These are phyloP conservation scores for Colletotrichum theobromicola DNA, from an alignment of 2,329 filamentous ascomycete species.

Conservation along the genomic window DNA sequence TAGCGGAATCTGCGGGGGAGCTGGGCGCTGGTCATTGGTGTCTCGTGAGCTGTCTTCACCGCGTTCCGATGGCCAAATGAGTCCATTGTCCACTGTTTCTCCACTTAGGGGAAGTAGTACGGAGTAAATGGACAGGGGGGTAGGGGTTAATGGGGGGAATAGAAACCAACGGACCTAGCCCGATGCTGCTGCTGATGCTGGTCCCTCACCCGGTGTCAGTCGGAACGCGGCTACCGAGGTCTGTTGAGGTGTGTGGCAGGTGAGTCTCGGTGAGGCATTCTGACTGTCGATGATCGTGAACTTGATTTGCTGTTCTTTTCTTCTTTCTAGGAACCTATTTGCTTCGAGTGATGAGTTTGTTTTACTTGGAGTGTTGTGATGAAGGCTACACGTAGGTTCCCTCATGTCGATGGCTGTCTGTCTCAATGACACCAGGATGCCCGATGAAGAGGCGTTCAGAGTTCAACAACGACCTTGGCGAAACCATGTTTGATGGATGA, in stretches of 20 bases:
- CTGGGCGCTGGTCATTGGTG: neutral
- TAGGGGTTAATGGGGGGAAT: neutral
- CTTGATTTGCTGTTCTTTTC: rapidly evolving
- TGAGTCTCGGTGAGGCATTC: neutral
- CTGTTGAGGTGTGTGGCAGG: neutral
- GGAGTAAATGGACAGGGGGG: neutral
- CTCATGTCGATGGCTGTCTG: no score
- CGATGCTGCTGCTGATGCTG: neutral
- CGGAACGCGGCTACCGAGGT: neutral
- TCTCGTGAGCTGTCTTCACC: neutral
- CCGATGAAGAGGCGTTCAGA: neutral
- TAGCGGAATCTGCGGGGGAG: conserved; percentile 8
- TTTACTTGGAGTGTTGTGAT: rapidly evolving
- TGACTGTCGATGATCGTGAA: neutral
- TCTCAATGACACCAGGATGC: neutral
- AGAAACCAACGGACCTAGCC: neutral
- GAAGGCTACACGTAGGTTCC: no score
- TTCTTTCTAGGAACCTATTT: rapidly evolving
- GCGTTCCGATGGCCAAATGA: neutral
- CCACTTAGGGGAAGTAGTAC: neutral
- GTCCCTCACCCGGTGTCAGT: neutral
- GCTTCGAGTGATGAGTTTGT: neutral
- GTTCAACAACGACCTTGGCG: neutral
- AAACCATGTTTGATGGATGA: neutral
- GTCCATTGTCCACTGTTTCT: neutral